Evolutionary conservation across 1,139 yeast species (phyloP).

Genomic region (Diutina mesorugosa): DNA sequence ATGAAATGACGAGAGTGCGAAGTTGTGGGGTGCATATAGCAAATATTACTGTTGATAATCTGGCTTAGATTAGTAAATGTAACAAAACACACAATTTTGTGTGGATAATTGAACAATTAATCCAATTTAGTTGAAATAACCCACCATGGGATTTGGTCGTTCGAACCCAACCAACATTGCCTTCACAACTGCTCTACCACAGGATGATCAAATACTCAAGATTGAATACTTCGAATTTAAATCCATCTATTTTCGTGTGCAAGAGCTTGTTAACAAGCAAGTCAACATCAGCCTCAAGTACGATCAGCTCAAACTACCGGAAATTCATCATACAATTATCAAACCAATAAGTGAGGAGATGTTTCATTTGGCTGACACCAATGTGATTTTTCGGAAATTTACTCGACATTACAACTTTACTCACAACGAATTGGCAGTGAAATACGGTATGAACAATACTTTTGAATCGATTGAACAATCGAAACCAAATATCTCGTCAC

Average conservation of each 20-base stretch:
- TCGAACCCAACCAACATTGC: background rate
- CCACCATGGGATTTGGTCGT: background rate
- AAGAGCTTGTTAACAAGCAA: constrained; percentile 22
- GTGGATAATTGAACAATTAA: background rate
- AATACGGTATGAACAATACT: constrained; percentile 10
- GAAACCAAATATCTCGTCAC: constrained; percentile 11
- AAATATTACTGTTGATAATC: background rate
- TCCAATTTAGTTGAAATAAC: background rate
- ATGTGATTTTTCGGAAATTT: background rate
- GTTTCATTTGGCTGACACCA: constrained; percentile 11
- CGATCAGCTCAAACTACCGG: constrained; percentile 45
- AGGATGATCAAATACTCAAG: background rate
- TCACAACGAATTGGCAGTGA: constrained; percentile 10
- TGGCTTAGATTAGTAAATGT: background rate
- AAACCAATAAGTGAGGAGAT: constrained; percentile 32
- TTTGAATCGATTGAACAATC: constrained; percentile 9
- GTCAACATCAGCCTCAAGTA: constrained; percentile 38
- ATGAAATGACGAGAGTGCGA: background rate
- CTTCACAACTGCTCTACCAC: background rate
- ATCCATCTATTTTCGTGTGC: constrained; percentile 24
- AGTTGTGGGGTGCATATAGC: background rate
- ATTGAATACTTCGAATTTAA: constrained; percentile 20
- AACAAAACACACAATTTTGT: background rate
- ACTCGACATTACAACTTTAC: constrained; percentile 3
- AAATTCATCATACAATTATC: constrained; percentile 34